phyloP scores from a whole-genome alignment of 345 rosid genomes.

The Toxicodendron radicans region DNA sequence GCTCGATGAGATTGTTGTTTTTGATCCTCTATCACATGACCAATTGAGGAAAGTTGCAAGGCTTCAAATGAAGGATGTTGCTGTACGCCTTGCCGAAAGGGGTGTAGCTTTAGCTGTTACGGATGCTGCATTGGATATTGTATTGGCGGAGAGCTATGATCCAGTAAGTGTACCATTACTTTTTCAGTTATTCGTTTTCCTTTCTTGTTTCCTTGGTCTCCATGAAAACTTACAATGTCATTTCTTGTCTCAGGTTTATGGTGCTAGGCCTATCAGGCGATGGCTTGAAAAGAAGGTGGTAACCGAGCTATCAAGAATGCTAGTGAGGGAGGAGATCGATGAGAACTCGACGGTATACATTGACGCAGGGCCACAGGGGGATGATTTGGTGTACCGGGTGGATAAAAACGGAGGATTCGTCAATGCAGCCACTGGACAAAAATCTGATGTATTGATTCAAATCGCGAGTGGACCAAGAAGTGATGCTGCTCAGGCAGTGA shows the following conservation, averaged over 20 bases:
- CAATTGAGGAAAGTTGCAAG: conserved; percentile 80
- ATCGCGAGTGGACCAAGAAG: conserved; percentile 39
- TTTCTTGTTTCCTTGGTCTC: neutral
- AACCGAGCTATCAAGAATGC: conserved; percentile 82
- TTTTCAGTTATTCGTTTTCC: accelerated
- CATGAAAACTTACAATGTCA: neutral
- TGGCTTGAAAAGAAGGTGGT: conserved; percentile 97
- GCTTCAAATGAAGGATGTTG: conserved; percentile 84
- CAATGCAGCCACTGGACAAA: conserved; percentile 66
- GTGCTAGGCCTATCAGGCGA: conserved; percentile 89
- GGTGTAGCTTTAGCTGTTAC: conserved; percentile 87
- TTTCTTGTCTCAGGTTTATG: conserved; percentile 58
- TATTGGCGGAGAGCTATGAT: conserved; percentile 74
- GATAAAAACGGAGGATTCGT: conserved; percentile 84
- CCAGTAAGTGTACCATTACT: conserved; percentile 53
- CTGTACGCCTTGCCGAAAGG: conserved; percentile 76
- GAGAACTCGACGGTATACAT: conserved; percentile 84
- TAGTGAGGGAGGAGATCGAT: conserved; percentile 76
- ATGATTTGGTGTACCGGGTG: conserved; percentile 47
- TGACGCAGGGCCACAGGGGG: conserved; percentile 49
- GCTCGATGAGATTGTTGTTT: conserved; percentile 85
- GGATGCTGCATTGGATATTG: conserved; percentile 70
- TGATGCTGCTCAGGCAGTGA: conserved; percentile 79
- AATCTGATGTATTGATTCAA: conserved; percentile 67
- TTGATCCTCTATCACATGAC: conserved; percentile 90